Conservation (phyloP, 495 filamentous ascomycete species). For the Penicillium desertorum region DNA sequence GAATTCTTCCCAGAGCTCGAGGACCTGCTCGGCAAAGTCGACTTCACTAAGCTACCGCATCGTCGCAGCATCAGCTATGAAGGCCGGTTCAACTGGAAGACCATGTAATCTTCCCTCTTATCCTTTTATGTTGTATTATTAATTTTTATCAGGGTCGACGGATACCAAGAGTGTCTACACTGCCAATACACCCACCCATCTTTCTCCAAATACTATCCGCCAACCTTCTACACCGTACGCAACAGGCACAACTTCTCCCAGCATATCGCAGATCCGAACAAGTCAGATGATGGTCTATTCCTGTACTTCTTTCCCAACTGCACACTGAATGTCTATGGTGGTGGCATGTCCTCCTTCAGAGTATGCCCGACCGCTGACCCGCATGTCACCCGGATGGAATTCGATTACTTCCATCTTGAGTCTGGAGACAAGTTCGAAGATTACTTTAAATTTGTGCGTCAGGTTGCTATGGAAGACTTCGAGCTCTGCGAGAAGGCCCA, state of each 20-base stretch:
- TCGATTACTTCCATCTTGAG: slow-evolving; percentile 59
- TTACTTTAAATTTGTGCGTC: slow-evolving; percentile 59
- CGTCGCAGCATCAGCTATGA: slow-evolving; percentile 57
- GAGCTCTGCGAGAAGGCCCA: slow-evolving; percentile 62
- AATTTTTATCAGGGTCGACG: slow-evolving; percentile 49
- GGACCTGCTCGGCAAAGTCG: slow-evolving; percentile 49
- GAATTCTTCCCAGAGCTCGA: slow-evolving; percentile 58
- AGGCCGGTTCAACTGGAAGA: slow-evolving; percentile 64
- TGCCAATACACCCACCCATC: slow-evolving; percentile 65
- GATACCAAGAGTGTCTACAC: slow-evolving; percentile 63
- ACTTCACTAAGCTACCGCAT: slow-evolving; percentile 58
- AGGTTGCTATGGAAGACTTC: slow-evolving; percentile 60
- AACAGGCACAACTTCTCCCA: slow-evolving; percentile 59
- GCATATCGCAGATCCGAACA: slow-evolving; percentile 57
- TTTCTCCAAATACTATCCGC: slow-evolving; percentile 58
- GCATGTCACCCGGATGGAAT: slow-evolving; percentile 58
- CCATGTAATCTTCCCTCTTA: slow-evolving; percentile 45
- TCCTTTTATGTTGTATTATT: neutral
- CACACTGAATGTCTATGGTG: slow-evolving; percentile 61
- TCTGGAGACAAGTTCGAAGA: slow-evolving; percentile 57
- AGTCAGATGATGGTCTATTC: slow-evolving; percentile 55
- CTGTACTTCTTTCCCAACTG: slow-evolving; percentile 64
- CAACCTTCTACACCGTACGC: slow-evolving; percentile 57
- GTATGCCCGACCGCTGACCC: slow-evolving; percentile 56
- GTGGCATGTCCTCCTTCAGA: slow-evolving; percentile 60